These are phyloP conservation scores for Epichloe elymi DNA, from an alignment of 2,329 filamentous ascomycete species.

Conservation along the genomic window DNA sequence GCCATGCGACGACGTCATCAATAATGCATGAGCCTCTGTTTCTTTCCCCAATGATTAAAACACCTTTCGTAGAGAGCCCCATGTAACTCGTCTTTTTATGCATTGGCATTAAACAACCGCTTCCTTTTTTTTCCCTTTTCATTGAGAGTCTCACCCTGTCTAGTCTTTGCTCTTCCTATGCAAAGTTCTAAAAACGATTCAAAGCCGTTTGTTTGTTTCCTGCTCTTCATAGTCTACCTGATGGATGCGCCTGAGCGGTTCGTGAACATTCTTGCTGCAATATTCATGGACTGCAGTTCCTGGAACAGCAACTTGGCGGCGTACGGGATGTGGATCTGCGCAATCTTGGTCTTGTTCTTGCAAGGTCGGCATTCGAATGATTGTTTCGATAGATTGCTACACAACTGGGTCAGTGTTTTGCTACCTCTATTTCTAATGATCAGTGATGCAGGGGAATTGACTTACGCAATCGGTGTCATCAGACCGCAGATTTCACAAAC, in stretches of 20 bases:
- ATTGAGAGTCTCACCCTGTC: background rate
- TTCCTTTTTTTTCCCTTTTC: background rate
- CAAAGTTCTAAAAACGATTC: background rate
- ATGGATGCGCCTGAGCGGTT: constrained; percentile 65
- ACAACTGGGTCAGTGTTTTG: constrained; percentile 20
- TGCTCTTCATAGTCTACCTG: constrained; percentile 29
- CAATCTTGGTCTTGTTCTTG: constrained; percentile 98
- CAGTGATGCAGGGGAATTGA: constrained; percentile 16
- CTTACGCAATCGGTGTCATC: constrained; percentile 98
- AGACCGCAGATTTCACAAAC: constrained; percentile 97
- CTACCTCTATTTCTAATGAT: background rate
- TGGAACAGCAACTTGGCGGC: constrained; percentile 97
- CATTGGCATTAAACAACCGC: background rate
- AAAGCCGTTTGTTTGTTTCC: too few species aligned
- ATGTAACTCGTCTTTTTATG: background rate
- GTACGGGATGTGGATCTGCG: constrained; percentile 94
- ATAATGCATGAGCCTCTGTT: constrained; percentile 4
- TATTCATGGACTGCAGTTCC: constrained; percentile 96
- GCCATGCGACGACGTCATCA: constrained; percentile 1
- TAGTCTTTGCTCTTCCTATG: background rate
- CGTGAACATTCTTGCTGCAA: constrained; percentile 94
- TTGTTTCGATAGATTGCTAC: constrained; percentile 82
- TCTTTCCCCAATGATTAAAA: background rate
- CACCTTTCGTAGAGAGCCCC: background rate
- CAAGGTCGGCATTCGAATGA: constrained; percentile 94